Percentiles rank a stretch among this genome's conserved stretches.
phyloP scores from a whole-genome alignment of 2,329 filamentous ascomycete genomes.

The Zarea fungicola region DNA sequence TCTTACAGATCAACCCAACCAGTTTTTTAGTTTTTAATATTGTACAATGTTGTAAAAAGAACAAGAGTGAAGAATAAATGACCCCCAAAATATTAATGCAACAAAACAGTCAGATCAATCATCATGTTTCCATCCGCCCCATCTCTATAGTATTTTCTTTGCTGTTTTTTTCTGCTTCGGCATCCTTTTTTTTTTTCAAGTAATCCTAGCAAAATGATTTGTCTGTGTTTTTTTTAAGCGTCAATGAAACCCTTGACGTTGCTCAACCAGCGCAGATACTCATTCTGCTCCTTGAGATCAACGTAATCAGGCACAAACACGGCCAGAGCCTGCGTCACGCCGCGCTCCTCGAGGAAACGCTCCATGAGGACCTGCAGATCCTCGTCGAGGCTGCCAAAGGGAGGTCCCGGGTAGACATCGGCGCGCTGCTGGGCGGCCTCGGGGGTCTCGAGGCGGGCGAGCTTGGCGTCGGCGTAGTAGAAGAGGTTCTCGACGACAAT shows the following conservation, averaged over 20 bases:
- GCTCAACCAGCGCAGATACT: slow-evolving; percentile 87
- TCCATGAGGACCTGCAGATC: slow-evolving; percentile 90
- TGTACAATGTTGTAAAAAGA: slow-evolving; percentile 17
- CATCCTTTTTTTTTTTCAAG: background rate
- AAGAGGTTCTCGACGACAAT: slow-evolving; percentile 88
- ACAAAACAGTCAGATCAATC: background rate
- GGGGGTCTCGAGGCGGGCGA: slow-evolving; percentile 70
- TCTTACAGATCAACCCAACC: slow-evolving; percentile 6
- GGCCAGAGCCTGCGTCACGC: slow-evolving; percentile 79
- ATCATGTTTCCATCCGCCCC: background rate
- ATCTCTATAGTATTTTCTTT: too few species aligned
- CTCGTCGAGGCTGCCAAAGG: slow-evolving; percentile 91
- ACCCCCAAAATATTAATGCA: too few species aligned
- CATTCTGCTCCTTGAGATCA: slow-evolving; percentile 96
- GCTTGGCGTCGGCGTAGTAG: slow-evolving; percentile 72
- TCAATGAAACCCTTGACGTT: slow-evolving; percentile 83
- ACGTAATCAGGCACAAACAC: slow-evolving; percentile 94
- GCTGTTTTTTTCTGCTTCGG: too few species aligned
- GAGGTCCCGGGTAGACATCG: slow-evolving; percentile 81
- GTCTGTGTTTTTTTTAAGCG: slow-evolving; percentile 48
- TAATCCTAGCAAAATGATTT: too few species aligned
- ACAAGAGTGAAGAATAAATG: slow-evolving; percentile 16
- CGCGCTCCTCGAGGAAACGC: slow-evolving; percentile 90
- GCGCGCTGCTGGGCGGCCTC: slow-evolving; percentile 73
- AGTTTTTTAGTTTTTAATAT: slow-evolving; percentile 6